phyloP scores from a whole-genome alignment of 306 rosid species.

The Potentilla sterilis region DNA sequence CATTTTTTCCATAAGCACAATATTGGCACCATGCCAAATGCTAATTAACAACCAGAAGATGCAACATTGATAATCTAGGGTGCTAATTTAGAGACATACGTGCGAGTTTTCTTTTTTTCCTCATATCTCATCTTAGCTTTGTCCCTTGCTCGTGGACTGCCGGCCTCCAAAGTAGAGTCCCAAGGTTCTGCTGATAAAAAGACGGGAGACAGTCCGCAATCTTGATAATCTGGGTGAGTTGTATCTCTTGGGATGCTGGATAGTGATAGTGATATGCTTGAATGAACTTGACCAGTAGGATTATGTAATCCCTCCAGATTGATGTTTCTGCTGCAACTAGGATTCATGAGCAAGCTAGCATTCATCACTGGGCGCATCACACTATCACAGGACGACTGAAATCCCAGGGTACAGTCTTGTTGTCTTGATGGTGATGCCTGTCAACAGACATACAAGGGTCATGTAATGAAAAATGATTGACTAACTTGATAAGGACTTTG shows the following conservation, averaged over 20 bases:
- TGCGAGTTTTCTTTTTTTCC: conserved; percentile 83
- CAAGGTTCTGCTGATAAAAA: conserved; percentile 60
- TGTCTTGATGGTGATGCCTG: conserved; percentile 63
- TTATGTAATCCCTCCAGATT: conserved; percentile 42
- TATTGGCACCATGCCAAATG: neutral
- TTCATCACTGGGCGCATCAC: conserved; percentile 38
- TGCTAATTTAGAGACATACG: conserved; percentile 40
- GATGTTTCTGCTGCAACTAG: conserved; percentile 42
- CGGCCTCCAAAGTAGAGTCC: conserved; percentile 62
- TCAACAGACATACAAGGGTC: neutral
- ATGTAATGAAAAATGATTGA: neutral
- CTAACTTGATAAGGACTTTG: conserved; percentile 5
- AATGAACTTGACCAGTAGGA: conserved; percentile 59
- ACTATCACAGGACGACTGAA: conserved; percentile 45
- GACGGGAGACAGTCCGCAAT: conserved; percentile 55
- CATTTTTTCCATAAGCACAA: neutral
- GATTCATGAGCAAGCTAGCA: conserved; percentile 44
- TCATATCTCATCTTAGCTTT: conserved; percentile 82
- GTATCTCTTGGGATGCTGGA: conserved; percentile 62
- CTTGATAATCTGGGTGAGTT: conserved; percentile 56
- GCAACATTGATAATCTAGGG: neutral
- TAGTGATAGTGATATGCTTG: conserved; percentile 51
- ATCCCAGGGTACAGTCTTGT: conserved; percentile 45
- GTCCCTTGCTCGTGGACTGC: conserved; percentile 65
- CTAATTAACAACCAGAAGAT: neutral